Evolutionary conservation across 2,329 filamentous ascomycete species (phyloP).

Genomic region (Pezicula neosporulosa): DNA sequence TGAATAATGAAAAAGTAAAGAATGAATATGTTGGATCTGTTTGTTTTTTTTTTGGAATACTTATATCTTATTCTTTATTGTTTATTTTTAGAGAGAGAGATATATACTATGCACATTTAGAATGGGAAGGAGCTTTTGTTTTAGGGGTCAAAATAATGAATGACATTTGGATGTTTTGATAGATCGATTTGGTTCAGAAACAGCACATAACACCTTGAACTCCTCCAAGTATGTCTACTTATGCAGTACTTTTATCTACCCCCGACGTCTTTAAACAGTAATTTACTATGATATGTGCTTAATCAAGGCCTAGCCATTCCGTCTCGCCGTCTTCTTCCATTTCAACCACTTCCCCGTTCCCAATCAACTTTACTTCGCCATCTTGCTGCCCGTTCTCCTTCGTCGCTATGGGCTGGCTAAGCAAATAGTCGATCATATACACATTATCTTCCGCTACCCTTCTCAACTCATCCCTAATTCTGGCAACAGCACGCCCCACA

Average conservation of each 20-base stretch:
- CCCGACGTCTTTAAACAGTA: no score
- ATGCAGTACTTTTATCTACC: no score
- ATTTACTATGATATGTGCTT: slow-evolving; percentile 4
- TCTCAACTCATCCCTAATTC: slow-evolving; percentile 79
- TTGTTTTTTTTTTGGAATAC: not conserved
- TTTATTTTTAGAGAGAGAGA: no score
- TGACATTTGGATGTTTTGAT: no score
- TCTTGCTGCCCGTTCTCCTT: slow-evolving; percentile 23
- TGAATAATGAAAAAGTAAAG: not conserved
- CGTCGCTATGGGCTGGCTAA: slow-evolving; percentile 44
- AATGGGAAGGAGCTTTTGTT: no score
- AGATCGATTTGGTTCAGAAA: no score
- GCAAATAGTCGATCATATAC: slow-evolving; percentile 83
- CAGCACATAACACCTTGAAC: not conserved
- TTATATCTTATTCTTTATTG: no score
- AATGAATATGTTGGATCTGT: not conserved
- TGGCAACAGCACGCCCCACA: slow-evolving; percentile 74
- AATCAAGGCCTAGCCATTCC: slow-evolving; percentile 54
- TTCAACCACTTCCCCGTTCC: slow-evolving; percentile 29
- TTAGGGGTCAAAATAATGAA: no score
- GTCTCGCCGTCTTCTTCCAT: slow-evolving; percentile 36
- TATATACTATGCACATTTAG: no score
- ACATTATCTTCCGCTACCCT: slow-evolving; percentile 82
- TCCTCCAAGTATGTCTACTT: no score
- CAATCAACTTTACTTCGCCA: slow-evolving; percentile 28